Evolutionary conservation across 1,139 yeast genomes (phyloP), one percentile per base, ranked within the genome.

Genomic region (Diutina ranongensis): DNA sequence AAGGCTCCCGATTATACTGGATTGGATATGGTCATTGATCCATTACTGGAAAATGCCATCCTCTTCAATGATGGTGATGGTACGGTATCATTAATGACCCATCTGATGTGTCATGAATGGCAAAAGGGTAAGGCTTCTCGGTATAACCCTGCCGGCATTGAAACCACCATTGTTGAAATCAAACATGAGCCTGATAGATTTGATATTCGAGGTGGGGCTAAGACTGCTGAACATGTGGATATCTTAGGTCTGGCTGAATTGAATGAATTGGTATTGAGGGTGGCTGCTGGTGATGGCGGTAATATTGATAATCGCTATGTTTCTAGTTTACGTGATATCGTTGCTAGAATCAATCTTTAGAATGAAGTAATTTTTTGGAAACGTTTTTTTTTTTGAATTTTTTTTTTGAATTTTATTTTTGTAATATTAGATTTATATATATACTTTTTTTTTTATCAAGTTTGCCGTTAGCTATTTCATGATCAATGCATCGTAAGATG

Each of bases 221-320:
- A 85, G 58, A 92, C 97, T 1, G 97, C 98, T 0, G 98, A 92
- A 56, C 98, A 92, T 62, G 98, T 92, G 21, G 98, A 94, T 60
- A 88, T 92, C 48, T 69, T 92, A 45, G 98, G 98, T 1, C 80
- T 95, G 49, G 88, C 97, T 0, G 95, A 83, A 58, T 68, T 92
- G 59, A 92, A 92, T 59, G 97, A 92, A 57, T 67, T 89, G 56
- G 70, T 92, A 4, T 68, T 92, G 49, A 75, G 76, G 50, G 89
- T 92, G 20, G 97, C 89, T 3, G 72, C 87, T 44, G 98, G 97
- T 0, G 61, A 70, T 45, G 95, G 94, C 4, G 77, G 76, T 44
- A 60, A 67, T 19, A 84, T 92, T 48, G 67, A 75, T 36, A 80
- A 82, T 52, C 67, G 76, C 46, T 68, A 74, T 47, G 66, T 74